These are phyloP conservation scores for Andrographis paniculata DNA, from an alignment of 305 asterid genomes.

Conservation along the genomic window DNA sequence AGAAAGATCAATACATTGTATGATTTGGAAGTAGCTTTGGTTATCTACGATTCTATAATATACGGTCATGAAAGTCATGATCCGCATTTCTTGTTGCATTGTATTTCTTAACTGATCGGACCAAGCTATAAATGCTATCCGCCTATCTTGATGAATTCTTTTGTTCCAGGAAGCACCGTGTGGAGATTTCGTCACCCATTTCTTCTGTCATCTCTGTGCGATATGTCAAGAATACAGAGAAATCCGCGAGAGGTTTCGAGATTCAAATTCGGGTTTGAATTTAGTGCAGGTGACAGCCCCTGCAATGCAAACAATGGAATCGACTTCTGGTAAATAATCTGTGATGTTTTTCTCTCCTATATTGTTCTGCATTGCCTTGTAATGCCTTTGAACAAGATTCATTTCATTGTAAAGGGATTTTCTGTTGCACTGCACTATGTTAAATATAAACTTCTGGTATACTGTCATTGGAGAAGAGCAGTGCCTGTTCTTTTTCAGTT, in stretches of 20 bases:
- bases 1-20: no score
- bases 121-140: neutral
- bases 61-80: no score
- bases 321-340: constrained; percentile 21
- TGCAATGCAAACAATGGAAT: constrained; percentile 68
- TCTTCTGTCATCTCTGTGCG: constrained; percentile 87
- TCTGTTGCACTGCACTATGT: no score
- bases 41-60: no score
- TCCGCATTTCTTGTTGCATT: neutral
- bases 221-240: constrained; percentile 91
- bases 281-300: constrained; percentile 65
- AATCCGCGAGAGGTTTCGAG: constrained; percentile 61
- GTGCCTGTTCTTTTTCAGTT: no score
- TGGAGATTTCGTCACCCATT: constrained; percentile 76
- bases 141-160: constrained; percentile 12
- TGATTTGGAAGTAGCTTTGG: no score
- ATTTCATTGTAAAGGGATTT: no score
- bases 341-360: no score
- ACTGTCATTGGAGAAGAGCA: no score
- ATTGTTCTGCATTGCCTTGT: no score
- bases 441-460: no score
- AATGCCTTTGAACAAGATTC: no score
- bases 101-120: neutral
- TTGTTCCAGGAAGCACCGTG: constrained; percentile 80
- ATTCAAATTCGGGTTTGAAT: constrained; percentile 25